Evolutionary conservation across 2,329 filamentous ascomycete genomes (phyloP).

Genomic region (Calonectria pseudoturangicola): DNA sequence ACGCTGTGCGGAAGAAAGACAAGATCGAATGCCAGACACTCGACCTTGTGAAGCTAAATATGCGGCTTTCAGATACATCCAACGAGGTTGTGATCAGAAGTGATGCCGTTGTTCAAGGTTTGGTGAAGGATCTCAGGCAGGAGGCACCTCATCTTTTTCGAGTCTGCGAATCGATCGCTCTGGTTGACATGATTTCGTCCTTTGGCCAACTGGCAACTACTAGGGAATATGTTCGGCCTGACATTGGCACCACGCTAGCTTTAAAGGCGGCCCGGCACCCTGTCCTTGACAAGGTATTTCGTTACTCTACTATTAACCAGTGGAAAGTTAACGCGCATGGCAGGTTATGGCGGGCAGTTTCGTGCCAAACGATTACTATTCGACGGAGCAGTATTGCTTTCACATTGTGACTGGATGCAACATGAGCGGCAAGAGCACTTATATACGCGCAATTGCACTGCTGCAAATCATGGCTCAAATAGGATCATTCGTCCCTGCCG

Average conservation of each 20-base stretch:
- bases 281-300: constrained; percentile 80
- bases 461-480: constrained; percentile 96
- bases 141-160: constrained; percentile 86
- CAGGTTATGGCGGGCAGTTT: constrained; percentile 80
- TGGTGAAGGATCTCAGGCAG: constrained; percentile 83
- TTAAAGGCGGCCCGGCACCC: constrained; percentile 86
- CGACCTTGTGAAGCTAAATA: constrained; percentile 86
- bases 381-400: constrained; percentile 86
- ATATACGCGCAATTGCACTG: constrained; percentile 89
- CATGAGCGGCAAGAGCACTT: constrained; percentile 98
- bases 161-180: constrained; percentile 88
- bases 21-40: constrained; percentile 91
- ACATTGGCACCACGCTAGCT: constrained; percentile 80
- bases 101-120: constrained; percentile 82
- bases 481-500: constrained; percentile 91
- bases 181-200: constrained; percentile 89
- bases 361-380: constrained; percentile 93
- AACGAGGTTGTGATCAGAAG: constrained; percentile 90
- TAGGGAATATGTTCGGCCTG: constrained; percentile 77
- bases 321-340: not conserved
- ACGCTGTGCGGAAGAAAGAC: constrained; percentile 82
- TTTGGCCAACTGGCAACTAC: constrained; percentile 85
- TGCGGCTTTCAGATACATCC: constrained; percentile 85
- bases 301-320: not conserved
- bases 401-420: constrained; percentile 97